phyloP scores from a whole-genome alignment of 163 green algal species.

The Volvox carteri region DNA sequence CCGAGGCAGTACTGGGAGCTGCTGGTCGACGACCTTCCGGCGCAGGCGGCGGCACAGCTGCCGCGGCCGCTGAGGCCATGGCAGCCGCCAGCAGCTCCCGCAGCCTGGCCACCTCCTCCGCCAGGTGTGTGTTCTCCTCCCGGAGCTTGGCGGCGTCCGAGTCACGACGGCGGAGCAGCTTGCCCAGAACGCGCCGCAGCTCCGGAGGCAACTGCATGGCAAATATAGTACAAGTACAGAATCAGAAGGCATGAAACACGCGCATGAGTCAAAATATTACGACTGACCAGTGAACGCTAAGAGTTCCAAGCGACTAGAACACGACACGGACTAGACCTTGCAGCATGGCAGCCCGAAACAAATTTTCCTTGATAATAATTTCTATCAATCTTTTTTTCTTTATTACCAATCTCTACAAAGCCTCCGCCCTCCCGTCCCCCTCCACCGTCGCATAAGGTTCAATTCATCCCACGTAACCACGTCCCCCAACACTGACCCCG shows the following conservation, averaged over 20 bases:
- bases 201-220: slow-evolving; percentile 18
- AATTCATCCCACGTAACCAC: too few species aligned
- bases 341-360: background rate
- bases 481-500: too few species aligned
- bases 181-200: background rate
- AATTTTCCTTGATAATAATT: too few species aligned
- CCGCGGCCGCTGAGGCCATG: background rate
- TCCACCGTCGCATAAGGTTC: too few species aligned
- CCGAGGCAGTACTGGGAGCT: background rate
- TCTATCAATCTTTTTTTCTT: background rate
- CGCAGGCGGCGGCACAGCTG: background rate
- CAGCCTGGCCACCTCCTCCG: background rate
- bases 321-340: background rate
- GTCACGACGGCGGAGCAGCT: background rate
- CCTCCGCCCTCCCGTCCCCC: too few species aligned
- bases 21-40: background rate
- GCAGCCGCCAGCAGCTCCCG: background rate
- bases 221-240: background rate
- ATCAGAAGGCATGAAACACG: background rate
- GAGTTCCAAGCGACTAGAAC: background rate
- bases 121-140: background rate
- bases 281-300: background rate
- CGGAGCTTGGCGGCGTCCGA: slow-evolving; percentile 15
- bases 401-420: too few species aligned
- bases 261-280: too few species aligned